A percentile compares a stretch with the other conserved stretches of the same genome.
Conservation (phyloP, 441 rosid species). For the Daphne laureola region DNA sequence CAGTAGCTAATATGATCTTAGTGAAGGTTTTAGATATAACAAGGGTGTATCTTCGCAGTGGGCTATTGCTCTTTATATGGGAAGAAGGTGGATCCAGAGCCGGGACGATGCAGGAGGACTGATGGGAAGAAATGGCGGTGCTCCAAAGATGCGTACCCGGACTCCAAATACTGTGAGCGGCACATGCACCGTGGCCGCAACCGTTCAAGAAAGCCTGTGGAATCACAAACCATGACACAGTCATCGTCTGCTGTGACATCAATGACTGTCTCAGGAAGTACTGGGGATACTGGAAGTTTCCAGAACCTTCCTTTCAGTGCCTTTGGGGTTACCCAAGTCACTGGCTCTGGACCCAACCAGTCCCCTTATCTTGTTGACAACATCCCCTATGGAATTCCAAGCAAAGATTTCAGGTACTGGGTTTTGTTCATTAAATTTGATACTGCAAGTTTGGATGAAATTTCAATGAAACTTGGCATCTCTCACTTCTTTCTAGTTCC, state of each 20-base stretch:
- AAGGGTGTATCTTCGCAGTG: conserved; percentile 26
- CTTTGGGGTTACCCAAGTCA: conserved; percentile 26
- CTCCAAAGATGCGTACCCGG: conserved; percentile 59
- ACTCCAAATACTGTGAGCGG: conserved; percentile 75
- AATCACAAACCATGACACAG: conserved; percentile 47
- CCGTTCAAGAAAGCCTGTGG: conserved; percentile 96
- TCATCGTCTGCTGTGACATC: conserved; percentile 38
- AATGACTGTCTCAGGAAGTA: conserved; percentile 34
- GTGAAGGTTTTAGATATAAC: neutral
- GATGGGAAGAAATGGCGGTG: conserved; percentile 72
- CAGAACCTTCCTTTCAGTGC: conserved; percentile 34
- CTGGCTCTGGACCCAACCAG: conserved; percentile 28
- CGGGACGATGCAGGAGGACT: conserved; percentile 60
- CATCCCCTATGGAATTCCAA: conserved; percentile 45
- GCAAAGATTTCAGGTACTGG: conserved; percentile 46
- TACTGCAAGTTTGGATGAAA: conserved; percentile 4
- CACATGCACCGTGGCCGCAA: conserved; percentile 77
- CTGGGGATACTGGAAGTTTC: conserved; percentile 30
- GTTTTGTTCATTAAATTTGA: conserved; percentile 4
- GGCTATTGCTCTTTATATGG: conserved; percentile 50
- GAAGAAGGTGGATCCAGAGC: conserved; percentile 58
- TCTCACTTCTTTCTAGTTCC: conserved; percentile 4
- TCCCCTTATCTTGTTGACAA: conserved; percentile 35
- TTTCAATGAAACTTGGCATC: neutral
- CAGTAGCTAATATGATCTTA: conserved; percentile 6